Percentiles rank a stretch among this genome's conserved stretches.
phyloP scores from a whole-genome alignment of 2,329 filamentous ascomycete genomes.

The Chrysoporthe austroafricana region DNA sequence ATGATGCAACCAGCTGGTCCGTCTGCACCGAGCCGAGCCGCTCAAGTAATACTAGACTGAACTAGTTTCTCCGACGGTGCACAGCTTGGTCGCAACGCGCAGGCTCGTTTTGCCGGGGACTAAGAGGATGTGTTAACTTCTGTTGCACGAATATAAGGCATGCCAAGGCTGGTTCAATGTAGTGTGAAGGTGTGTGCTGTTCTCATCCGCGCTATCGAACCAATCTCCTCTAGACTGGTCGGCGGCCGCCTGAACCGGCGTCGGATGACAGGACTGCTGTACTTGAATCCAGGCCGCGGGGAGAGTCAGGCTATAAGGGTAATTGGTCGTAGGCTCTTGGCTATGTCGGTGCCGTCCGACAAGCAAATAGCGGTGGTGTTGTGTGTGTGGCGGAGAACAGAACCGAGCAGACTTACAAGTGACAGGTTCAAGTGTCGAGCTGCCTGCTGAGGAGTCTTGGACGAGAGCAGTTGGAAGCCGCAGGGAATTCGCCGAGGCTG shows the following conservation, averaged over 20 bases:
- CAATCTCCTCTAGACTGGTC: not conserved
- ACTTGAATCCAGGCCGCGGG: not conserved
- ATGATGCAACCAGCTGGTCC: constrained; percentile 21
- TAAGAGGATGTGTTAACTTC: constrained; percentile 4
- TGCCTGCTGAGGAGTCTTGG: too few species aligned
- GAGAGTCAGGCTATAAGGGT: too few species aligned
- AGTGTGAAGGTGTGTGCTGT: not conserved
- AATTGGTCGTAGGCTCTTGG: not conserved
- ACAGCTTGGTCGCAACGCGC: constrained; percentile 4
- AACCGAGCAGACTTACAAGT: not conserved
- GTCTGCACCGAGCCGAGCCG: constrained; percentile 18
- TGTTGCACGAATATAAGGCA: not conserved
- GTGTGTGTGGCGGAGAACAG: not conserved
- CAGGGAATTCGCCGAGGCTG: not conserved
- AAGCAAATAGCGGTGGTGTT: not conserved
- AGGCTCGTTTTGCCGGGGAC: constrained; percentile 1
- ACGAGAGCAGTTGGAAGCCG: not conserved
- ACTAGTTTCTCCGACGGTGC: constrained; percentile 13
- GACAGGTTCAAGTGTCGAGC: not conserved
- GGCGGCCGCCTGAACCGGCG: not conserved
- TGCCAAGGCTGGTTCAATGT: not conserved
- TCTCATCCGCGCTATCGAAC: not conserved
- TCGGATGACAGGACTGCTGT: not conserved
- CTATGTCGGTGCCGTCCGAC: not conserved
- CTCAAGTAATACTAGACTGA: constrained; percentile 14